These are phyloP conservation scores for barrel medic (Medicago truncatula) DNA, from an alignment of 306 rosid genomes.

Conservation along the genomic window MtrunA17r5.0-ANR NC_053042.1:37816001-37816500, in stretches of 20 bases:
- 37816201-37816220: not conserved
- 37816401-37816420: too few species aligned
- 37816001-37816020: slow-evolving; percentile 5
- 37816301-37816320: not conserved
- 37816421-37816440: not conserved
- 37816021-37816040: not conserved
- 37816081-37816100: slow-evolving; percentile 20
- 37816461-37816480: not conserved
- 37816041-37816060: slow-evolving; percentile 12
- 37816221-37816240: not conserved
- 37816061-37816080: not conserved
- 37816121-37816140: not conserved
- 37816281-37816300: not conserved
- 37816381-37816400: too few species aligned
- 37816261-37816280: not conserved
- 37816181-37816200: slow-evolving; percentile 1
- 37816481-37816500: not conserved
- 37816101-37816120: not conserved
- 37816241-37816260: not conserved
- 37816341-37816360: not conserved
- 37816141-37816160: slow-evolving; percentile 7
- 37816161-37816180: not conserved
- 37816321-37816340: slow-evolving; percentile 8
- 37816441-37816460: not conserved
- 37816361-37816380: not conserved